These are phyloP conservation scores for Exobasidium rhododendri DNA, from an alignment of 1,284 basidiomycete species.

Conservation along the genomic window DNA sequence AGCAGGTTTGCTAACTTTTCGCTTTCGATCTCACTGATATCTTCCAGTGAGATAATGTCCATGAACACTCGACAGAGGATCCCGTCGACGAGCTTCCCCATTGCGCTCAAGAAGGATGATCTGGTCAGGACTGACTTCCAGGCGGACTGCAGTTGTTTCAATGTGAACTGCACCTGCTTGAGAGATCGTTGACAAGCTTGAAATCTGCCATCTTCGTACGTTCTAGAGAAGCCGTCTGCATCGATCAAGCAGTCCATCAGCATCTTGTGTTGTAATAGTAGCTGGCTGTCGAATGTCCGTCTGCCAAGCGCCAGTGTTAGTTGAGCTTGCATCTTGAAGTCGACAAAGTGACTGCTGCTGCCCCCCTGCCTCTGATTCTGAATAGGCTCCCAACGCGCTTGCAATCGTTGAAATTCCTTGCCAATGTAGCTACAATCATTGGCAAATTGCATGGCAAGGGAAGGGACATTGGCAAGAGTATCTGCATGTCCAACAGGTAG, in stretches of 20 bases:
- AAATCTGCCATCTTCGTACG: slow-evolving; percentile 71
- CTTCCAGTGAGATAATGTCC: slow-evolving; percentile 73
- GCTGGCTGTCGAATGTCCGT: slow-evolving; percentile 37
- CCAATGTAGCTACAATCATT: slow-evolving; percentile 70
- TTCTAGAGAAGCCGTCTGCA: slow-evolving; percentile 70
- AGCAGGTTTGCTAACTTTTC: slow-evolving; percentile 77
- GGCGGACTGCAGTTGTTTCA: slow-evolving; percentile 66
- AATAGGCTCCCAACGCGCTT: neutral
- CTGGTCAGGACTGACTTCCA: slow-evolving; percentile 66
- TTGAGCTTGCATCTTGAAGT: slow-evolving; percentile 30
- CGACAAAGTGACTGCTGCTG: neutral
- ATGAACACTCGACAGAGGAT: slow-evolving; percentile 69
- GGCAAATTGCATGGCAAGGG: slow-evolving; percentile 71
- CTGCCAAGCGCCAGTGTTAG: slow-evolving; percentile 28
- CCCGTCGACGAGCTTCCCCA: slow-evolving; percentile 74
- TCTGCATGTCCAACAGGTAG: slow-evolving; percentile 69
- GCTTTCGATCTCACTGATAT: slow-evolving; percentile 89
- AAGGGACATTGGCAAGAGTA: slow-evolving; percentile 62
- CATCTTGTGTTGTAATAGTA: slow-evolving; percentile 57
- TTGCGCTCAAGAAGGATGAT: slow-evolving; percentile 41
- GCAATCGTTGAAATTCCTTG: neutral
- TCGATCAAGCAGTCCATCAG: slow-evolving; percentile 62
- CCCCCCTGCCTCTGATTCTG: neutral
- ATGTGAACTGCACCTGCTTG: slow-evolving; percentile 65
- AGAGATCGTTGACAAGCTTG: slow-evolving; percentile 73